Evolutionary conservation across 2,329 filamentous ascomycete genomes (phyloP).

Genomic region (Cordyceps pruinosa): DNA sequence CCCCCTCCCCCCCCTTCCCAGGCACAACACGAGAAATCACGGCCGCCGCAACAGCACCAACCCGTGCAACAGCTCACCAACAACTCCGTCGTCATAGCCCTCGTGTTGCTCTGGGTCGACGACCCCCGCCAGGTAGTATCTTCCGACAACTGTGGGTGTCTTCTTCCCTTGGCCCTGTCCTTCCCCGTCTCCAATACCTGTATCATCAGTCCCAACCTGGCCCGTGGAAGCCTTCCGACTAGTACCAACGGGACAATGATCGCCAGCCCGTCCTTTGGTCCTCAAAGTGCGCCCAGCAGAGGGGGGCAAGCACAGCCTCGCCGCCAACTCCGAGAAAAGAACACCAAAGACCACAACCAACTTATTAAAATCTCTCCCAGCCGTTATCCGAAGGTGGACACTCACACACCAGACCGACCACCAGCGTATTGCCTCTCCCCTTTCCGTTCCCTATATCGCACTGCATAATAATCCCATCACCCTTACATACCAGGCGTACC

Average conservation of each 20-base stretch:
- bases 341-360: neutral
- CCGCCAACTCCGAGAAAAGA: neutral
- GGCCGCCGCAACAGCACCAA: no score
- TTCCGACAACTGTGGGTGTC: neutral
- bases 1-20: no score
- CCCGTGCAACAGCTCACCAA: no score
- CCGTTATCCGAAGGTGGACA: conserved; percentile 7
- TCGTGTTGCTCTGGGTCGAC: neutral
- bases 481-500: neutral
- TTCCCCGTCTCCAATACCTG: neutral
- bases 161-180: neutral
- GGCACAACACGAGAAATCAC: no score
- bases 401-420: no score
- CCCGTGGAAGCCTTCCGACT: no score
- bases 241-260: neutral
- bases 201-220: no score
- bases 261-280: neutral
- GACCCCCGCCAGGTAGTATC: neutral
- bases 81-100: neutral
- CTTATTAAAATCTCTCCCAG: neutral
- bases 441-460: neutral
- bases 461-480: neutral
- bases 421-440: neutral
- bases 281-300: no score
- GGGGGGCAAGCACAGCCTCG: conserved; percentile 6